Base-by-base conservation (phyloP, 805 yeast genomes). In the Wickerhamomyces kurtzmanii region DNA sequence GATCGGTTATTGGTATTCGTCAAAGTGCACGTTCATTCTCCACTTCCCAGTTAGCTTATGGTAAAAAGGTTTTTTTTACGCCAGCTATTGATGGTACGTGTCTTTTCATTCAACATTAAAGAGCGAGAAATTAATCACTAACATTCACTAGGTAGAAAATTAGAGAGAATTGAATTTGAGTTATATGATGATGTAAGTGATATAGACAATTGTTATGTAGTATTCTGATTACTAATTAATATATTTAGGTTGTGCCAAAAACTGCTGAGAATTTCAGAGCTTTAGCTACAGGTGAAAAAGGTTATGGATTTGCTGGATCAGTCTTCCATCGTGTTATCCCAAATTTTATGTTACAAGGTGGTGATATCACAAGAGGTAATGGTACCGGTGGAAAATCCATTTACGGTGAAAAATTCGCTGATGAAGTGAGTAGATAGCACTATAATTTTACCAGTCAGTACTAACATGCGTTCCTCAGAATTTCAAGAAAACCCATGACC, bases 301-400 rank as follows among this genome's bases (percentile, higher is more conserved):
- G 87, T 35, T 31, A 40, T 20, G 47, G 64, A 1, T 82, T 65
- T 49, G 76, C 77, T 54, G 71, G 68, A 49, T 82, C 93, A 27
- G 66, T 76, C 42, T 85, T 86, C 85, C 95, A 85, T 77, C 78
- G 94, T 68, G 84, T 85, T 42, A 84, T 85, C 47, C 94, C 95
- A 42, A 76, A 81, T 59, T 87, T 87, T 70, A 87, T 87, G 97
- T 68, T 89, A 55, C 97, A 87, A 71, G 96, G 87, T 56, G 89
- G 89, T 67, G 91, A 81, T 62, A 77, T 81, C 63, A 80, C 85
- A 53, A 60, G 66, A 62, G 79, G 83, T 59, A 77, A 82, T 57
- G 96, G 97, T 45, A 75, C 81, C 46, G 97, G 97, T 56, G 97
- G 97, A 56, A 76, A 75, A 59, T 78, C 86, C 26, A 80, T 80